Evolutionary conservation across 2,329 filamentous ascomycete genomes (phyloP), one percentile per base, ranked within the genome.

Genomic region (Cercospora zeina): DNA sequence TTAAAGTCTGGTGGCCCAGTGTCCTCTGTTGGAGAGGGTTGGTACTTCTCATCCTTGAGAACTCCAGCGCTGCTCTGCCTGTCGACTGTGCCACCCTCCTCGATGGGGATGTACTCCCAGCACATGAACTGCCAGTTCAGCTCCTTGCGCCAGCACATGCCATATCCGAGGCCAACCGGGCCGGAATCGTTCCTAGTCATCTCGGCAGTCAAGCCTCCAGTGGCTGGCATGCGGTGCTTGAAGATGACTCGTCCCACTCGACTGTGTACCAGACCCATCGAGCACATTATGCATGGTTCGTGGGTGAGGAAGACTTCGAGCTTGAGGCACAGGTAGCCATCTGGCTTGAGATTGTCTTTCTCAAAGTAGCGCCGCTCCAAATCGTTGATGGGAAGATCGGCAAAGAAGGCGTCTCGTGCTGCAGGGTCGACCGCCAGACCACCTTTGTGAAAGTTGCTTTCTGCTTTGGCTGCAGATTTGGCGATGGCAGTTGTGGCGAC

Each of bases 211-310:
- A 97, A 81, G 47, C 91, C 93, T 54, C 93, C 93, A 11, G 90
- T 96, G 66, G 85, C 79, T 51, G 85, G 83, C 89, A 96, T 95
- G 59, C 90, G 85, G 65, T 87, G 83, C 66, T 85, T 86, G 77
- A 96, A 96, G 39, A 96, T 83, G 56, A 93, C 89, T 58, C 89
- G 87, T 49, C 90, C 88, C 82, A 99, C 96, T 55, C 95, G 86
- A 8, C 93, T 97, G 74, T 97, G 93, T 21, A 97, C 82, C 69
- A 97, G 89, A 1, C 91, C 95, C 95, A 97, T 97, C 36, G 90
- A 91, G 77, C 95, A 99, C 85, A 96, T 96, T 63, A 96, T 85
- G 74, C 95, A 99, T 4, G 95, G 95, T 77, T 99, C 95, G 73
- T 97, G 93, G 1, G 93, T 96, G 64, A 96, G 82, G 78, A 97